phyloP scores from a whole-genome alignment of 257 asterid genomes.

The Apocynum venetum region DNA sequence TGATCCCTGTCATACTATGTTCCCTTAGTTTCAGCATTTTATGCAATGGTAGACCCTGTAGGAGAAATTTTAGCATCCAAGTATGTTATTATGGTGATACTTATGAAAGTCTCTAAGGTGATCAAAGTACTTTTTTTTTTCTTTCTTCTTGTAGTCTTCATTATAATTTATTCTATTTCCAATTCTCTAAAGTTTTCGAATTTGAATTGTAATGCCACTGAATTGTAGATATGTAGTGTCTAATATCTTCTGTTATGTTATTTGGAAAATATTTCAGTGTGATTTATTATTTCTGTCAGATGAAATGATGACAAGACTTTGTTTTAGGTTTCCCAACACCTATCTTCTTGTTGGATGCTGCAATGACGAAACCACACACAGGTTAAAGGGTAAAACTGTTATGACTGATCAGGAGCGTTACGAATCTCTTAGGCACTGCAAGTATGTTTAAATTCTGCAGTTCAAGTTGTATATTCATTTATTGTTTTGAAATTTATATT shows the following conservation, averaged over 20 bases:
- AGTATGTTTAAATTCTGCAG: conserved; percentile 24
- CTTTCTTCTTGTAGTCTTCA: background rate
- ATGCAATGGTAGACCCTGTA: background rate
- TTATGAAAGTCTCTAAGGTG: background rate
- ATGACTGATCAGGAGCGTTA: conserved; percentile 83
- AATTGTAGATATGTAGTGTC: background rate
- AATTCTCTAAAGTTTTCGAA: background rate
- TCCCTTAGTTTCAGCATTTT: background rate
- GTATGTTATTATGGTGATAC: background rate
- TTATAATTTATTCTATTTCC: background rate
- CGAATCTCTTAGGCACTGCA: conserved; percentile 98
- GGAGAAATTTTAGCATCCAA: background rate
- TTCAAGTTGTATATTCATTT: background rate
- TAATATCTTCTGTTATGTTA: background rate
- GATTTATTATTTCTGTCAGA: background rate
- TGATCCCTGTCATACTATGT: background rate
- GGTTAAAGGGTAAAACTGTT: conserved; percentile 91
- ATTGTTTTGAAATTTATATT: background rate
- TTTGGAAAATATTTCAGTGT: background rate
- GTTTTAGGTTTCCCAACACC: conserved; percentile 69
- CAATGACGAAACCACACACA: conserved; percentile 84
- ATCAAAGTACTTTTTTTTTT: background rate
- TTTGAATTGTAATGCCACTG: background rate
- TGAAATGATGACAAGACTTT: background rate
- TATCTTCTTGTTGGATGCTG: conserved; percentile 90